Evolutionary conservation across 495 filamentous ascomycete genomes (phyloP).

Genomic region (Penicillium ochrochloron): DNA sequence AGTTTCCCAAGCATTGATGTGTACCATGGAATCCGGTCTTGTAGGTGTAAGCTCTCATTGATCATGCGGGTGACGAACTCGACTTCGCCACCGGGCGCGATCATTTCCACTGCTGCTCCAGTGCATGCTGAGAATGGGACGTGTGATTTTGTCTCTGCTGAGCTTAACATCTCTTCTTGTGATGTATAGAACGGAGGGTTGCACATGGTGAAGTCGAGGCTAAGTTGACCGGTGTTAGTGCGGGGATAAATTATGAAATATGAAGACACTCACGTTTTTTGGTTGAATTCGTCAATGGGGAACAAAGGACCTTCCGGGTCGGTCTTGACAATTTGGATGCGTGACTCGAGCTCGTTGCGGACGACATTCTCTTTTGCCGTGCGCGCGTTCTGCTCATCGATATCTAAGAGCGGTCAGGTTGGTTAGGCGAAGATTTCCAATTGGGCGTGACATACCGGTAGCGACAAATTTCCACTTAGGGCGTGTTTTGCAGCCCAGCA

Average conservation of each 20-base stretch:
- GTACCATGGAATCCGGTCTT: constrained; percentile 77
- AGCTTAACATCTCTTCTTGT: constrained; percentile 65
- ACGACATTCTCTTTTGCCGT: constrained; percentile 67
- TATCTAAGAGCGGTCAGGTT: constrained; percentile 55
- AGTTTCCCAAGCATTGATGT: constrained; percentile 90
- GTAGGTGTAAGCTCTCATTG: constrained; percentile 67
- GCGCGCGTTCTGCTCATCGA: constrained; percentile 72
- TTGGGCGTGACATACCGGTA: constrained; percentile 55
- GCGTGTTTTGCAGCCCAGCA: constrained; percentile 74
- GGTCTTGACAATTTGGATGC: constrained; percentile 67
- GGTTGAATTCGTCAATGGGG: constrained; percentile 50
- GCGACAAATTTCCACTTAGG: constrained; percentile 73
- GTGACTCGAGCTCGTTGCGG: constrained; percentile 63
- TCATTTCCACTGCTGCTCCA: constrained; percentile 84
- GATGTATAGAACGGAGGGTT: constrained; percentile 95
- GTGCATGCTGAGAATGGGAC: constrained; percentile 81
- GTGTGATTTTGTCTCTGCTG: constrained; percentile 65
- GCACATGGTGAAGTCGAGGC: constrained; percentile 88
- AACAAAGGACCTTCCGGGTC: constrained; percentile 59
- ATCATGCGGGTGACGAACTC: constrained; percentile 78
- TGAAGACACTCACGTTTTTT: constrained; percentile 48
- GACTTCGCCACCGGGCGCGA: constrained; percentile 81
- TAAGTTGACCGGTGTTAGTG: constrained; percentile 25
- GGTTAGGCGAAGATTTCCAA: not conserved
- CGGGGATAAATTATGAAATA: not conserved